phyloP scores from a whole-genome alignment of 169 alveolate species.

The Theileria orientalis region DNA sequence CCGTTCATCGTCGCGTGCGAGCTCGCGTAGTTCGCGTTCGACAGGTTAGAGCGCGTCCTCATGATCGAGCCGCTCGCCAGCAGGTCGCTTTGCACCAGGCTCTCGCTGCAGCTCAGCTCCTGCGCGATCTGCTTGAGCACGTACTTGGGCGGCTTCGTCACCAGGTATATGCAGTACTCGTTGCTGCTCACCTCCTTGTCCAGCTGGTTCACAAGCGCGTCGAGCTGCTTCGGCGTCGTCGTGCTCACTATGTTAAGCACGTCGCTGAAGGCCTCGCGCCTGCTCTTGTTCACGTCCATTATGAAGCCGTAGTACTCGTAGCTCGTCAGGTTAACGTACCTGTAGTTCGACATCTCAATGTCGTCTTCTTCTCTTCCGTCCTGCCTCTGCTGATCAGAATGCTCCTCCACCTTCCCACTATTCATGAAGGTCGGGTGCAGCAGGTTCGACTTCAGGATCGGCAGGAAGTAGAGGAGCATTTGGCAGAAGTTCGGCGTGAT shows the following conservation, averaged over 20 bases:
- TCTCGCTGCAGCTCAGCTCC: conserved; percentile 22
- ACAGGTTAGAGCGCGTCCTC: conserved; percentile 41
- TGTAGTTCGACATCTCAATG: conserved; percentile 44
- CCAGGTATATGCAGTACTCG: conserved; percentile 30
- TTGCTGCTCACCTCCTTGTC: conserved; percentile 21
- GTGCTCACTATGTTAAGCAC: conserved; percentile 20
- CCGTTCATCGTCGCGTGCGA: background rate
- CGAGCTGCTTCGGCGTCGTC: conserved; percentile 38
- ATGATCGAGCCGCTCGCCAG: conserved; percentile 39
- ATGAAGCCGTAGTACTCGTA: conserved; percentile 47
- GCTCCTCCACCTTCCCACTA: no score
- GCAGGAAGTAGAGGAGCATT: conserved; percentile 75
- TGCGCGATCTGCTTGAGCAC: conserved; percentile 12
- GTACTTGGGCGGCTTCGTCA: conserved; percentile 31
- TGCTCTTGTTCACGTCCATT: conserved; percentile 17
- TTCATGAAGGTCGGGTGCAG: background rate
- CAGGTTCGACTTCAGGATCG: conserved; percentile 68
- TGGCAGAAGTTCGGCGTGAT: conserved; percentile 81
- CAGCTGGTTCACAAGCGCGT: conserved; percentile 31
- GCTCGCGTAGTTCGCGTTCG: background rate
- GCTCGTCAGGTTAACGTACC: conserved; percentile 53
- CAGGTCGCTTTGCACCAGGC: conserved; percentile 35
- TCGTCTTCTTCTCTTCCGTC: conserved; percentile 1
- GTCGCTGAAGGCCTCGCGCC: conserved; percentile 30
- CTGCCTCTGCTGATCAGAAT: no score